phyloP scores from a whole-genome alignment of 1,139 yeast species.

The Saccharomyces hybrid region DNA sequence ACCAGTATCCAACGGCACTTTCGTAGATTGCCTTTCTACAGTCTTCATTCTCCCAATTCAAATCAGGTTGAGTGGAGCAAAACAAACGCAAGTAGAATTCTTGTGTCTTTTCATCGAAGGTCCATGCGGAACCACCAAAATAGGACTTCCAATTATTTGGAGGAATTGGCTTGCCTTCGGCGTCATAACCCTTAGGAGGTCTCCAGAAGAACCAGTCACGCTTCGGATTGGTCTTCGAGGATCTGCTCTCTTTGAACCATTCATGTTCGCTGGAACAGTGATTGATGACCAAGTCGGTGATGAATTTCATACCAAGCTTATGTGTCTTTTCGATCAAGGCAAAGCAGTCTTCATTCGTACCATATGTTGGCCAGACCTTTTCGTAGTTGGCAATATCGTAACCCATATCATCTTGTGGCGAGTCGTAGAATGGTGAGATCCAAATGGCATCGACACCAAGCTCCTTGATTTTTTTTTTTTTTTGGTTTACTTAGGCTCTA shows the following conservation, averaged over 20 bases:
- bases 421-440: conserved; percentile 52
- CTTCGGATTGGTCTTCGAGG: conserved; percentile 45
- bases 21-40: conserved; percentile 46
- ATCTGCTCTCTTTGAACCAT: conserved; percentile 52
- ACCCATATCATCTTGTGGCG: conserved; percentile 60
- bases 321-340: conserved; percentile 31
- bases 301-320: conserved; percentile 43
- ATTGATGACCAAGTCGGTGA: conserved; percentile 52
- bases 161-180: conserved; percentile 42
- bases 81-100: conserved; percentile 50
- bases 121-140: conserved; percentile 53
- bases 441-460: conserved; percentile 50
- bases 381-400: conserved; percentile 52
- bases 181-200: conserved; percentile 39
- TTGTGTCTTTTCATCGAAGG: conserved; percentile 43
- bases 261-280: conserved; percentile 50
- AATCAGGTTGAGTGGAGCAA: conserved; percentile 48
- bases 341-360: conserved; percentile 44
- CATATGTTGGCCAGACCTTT: conserved; percentile 45
- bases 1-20: conserved; percentile 47
- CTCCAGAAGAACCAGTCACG: conserved; percentile 60
- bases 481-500: too few relatives aligned
- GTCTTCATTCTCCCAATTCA: conserved; percentile 52
- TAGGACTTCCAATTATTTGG: conserved; percentile 51
- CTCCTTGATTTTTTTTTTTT: conserved; percentile 42